Base-by-base conservation (phyloP, 768 basidiomycete genomes). In the Scleroderma bovista region DNA sequence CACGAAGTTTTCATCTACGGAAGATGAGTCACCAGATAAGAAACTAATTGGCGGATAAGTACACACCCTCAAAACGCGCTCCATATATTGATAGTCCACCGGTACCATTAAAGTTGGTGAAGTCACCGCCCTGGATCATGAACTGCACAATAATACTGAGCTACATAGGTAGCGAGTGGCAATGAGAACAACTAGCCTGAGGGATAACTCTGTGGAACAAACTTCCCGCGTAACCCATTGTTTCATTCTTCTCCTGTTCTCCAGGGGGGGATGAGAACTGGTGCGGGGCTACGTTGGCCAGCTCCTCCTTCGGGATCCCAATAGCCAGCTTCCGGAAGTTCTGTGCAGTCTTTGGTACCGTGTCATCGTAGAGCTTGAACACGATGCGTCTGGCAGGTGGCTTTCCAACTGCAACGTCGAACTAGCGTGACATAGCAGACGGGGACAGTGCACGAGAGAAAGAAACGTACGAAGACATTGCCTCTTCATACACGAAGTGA, bases 81-180 rank as follows among this genome's bases (percentile, higher is more conserved):
- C 91, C 92, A 57, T 91, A 94, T 64, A 92, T 90, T 13, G 87
- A 90, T 65, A 83, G 76, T n/a, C 88, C 88, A 31, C 90, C 88
- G 0, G 86, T 90, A 13, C 87, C 87, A 54, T 90, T 79, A 54
- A 78, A 74, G 10, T 69, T 62, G 26, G 87, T 89, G 68, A 92
- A 91, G 69, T 93, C 91, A 22, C 91, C 91, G 22, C 88, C 91
- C 65, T 92, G 90, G 41, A 87, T 66, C 89, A 92, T 92, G 71
- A 88, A 89, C 78, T 79, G 51, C 17, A 16, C 6, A 22, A 37
- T 23, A 12, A 36, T 19, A 23, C 17, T 48, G 44, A 23, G 50
- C 36, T 44, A 44, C 13, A n/a, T 13, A 11, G 20, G 43, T 23
- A 37, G 29, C 3, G 5, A 3, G 17, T 19, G 31, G 13, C 32